Base-by-base conservation (phyloP, 2,329 filamentous ascomycete genomes). In the Penicillium sp. region DNA sequence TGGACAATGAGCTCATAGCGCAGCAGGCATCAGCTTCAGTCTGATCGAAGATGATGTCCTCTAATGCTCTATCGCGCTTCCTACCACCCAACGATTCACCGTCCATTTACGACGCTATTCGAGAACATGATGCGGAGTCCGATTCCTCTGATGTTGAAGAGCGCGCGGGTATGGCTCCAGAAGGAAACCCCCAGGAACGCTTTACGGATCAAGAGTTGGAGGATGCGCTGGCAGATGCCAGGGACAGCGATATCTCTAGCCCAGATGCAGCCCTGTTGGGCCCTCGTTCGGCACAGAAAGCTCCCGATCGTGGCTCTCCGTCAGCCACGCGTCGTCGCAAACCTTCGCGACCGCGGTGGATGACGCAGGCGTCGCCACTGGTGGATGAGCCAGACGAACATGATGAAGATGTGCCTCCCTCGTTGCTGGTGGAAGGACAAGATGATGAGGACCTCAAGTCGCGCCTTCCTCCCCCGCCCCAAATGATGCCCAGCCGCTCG, bases 371-470 rank as follows among this genome's bases (percentile, higher is more conserved):
- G 7, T 51, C 50, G n/a, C 47, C 48, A n/a, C 52, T 51, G n/a
- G 50, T 55, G 2, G 52, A 63, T 31, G 62, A 68, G 30, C 50
- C 62, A n/a, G 66, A 71, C 28, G 74, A 78, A 32, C 70, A 74
- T 23, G 76, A 80, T 50, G 76, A 79, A 34, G 77, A 81, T 50
- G 79, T 83, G 2, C 79, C 79, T 2, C 72, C 73, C 37, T 82
- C 79, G 6, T 62, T 83, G 25, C 62, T 83, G 18, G 66, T 81
- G 26, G 79, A 82, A 60, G 73, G 66, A 6, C 55, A 66, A 23
- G 65, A 60, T 46, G 64, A 56, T 41, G 64, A 57, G 16, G 56
- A 61, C 13, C 40, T 60, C 14, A 59, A 48, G 31, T 62, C 67
- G 10, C 69, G 67, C 9, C 66, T 62, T 25, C 62, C 59, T 28